Evolutionary conservation across 305 asterid genomes (phyloP), one percentile per base, ranked within the genome.

Genomic region (Solanum hybrid): DNA sequence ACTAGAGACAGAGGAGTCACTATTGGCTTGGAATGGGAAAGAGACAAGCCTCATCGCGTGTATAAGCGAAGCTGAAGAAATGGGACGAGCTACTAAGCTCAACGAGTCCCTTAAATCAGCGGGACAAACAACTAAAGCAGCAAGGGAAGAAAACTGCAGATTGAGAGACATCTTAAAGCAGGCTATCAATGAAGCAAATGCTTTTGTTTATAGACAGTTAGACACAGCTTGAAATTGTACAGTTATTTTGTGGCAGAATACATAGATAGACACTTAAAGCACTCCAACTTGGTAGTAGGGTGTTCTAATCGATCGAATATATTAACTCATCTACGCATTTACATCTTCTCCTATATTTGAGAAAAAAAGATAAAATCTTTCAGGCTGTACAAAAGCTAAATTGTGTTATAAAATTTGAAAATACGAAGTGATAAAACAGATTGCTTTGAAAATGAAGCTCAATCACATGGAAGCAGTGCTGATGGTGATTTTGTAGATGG

Each of bases 161-260:
- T 88, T 95, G 26, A 90, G 98, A 75, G 99, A 97, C 89, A 91
- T 97, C 60, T 94, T 97, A 4, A 45, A 45, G 19, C 60, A 45
- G 60, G 60, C 60, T 45, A 45, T 0, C 60, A 45, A 13, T 45
- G 60, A 95, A 96, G 87, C 97, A 95, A 51, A 51, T 14, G n/a
- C 66, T 15, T 45, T 45, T 45, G 60, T 45, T 45, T 45, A 45
- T 45, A 13, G 60, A 14, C 60, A 45, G 56, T 42, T 42, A 42
- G 60, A 45, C 60, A 45, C 60, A 4, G 7, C 7, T 45, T 45
- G 60, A 45, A 45, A 45, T 13, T 45, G 60, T 45, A 45, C 60
- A 45, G 60, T 45, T 45, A 45, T 45, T 0, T 45, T 45, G 0
- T 45, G 7, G 60, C 60, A 45, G 60, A 45, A 45, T 45, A 13